Evolutionary conservation across 192 early-diverging fungal species (phyloP).

Genomic region (Umbelopsis sp.): DNA sequence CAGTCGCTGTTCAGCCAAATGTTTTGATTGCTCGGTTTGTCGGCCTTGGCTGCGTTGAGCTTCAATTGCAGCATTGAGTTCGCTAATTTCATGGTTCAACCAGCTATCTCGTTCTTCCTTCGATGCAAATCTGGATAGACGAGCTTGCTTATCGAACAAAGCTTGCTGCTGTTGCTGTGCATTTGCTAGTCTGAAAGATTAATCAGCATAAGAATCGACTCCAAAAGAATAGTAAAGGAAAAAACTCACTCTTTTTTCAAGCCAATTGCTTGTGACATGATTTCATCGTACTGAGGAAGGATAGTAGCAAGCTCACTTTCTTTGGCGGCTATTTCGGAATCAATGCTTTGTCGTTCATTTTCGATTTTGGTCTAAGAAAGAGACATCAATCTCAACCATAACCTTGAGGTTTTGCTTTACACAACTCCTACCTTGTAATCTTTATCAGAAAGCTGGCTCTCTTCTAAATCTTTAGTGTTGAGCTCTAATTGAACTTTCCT

Average conservation of each 20-base stretch:
- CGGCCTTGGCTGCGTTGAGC: conserved; percentile 40
- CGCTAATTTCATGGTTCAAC: conserved; percentile 70
- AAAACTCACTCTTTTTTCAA: conserved; percentile 8
- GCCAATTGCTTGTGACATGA: conserved; percentile 20
- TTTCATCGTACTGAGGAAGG: conserved; percentile 65
- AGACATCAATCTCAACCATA: too few species aligned
- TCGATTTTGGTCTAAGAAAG: conserved; percentile 20
- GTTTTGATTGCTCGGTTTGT: conserved; percentile 6
- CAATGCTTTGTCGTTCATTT: conserved; percentile 40
- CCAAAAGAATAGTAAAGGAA: too few species aligned
- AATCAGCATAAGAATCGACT: not conserved
- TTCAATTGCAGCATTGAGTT: conserved; percentile 56
- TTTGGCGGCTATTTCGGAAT: conserved; percentile 62
- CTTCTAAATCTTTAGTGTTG: conserved; percentile 80
- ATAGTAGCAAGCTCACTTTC: conserved; percentile 67
- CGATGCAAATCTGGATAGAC: conserved; percentile 74
- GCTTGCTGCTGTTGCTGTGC: conserved; percentile 72
- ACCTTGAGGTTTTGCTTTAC: not conserved
- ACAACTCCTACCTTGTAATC: conserved; percentile 42
- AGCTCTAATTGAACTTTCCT: conserved; percentile 79
- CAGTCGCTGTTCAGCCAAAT: conserved; percentile 23
- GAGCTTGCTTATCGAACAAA: conserved; percentile 86
- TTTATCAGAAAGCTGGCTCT: conserved; percentile 49
- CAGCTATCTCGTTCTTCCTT: conserved; percentile 79
- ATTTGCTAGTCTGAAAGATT: conserved; percentile 52